Evolutionary conservation across 1,284 basidiomycete genomes (phyloP).

Genomic region (Apiotrichum laibachii): DNA sequence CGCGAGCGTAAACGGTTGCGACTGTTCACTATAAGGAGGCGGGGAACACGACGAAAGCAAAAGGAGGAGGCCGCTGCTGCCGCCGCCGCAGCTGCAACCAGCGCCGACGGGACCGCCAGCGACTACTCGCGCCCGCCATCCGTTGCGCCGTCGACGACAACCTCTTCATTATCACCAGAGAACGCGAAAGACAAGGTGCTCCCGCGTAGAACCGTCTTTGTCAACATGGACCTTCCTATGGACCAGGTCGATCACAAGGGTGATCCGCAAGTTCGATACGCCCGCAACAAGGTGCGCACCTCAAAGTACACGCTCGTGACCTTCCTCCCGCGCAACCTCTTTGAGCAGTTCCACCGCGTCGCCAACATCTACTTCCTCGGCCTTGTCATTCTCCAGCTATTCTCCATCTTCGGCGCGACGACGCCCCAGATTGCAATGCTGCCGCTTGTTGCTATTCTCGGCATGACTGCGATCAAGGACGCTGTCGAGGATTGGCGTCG

Average conservation of each 20-base stretch:
- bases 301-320: constrained; percentile 89
- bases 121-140: background rate
- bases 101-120: background rate
- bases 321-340: constrained; percentile 90
- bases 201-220: constrained; percentile 71
- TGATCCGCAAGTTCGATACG: constrained; percentile 74
- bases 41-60: background rate
- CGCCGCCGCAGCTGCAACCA: background rate
- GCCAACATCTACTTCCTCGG: constrained; percentile 91
- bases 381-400: constrained; percentile 81
- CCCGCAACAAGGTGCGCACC: constrained; percentile 91
- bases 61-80: background rate
- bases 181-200: constrained; percentile 16
- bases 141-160: background rate
- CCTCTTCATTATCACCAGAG: background rate
- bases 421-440: constrained; percentile 79
- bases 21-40: constrained; percentile 51
- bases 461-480: constrained; percentile 90
- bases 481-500: constrained; percentile 91
- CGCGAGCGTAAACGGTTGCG: constrained; percentile 57
- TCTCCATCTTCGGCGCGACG: constrained; percentile 85
- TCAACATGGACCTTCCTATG: constrained; percentile 58
- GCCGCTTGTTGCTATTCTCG: constrained; percentile 81
- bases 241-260: constrained; percentile 54
- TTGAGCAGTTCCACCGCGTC: constrained; percentile 83